Conservation (phyloP, 495 filamentous ascomycete species). For the Penicillium soppii region DNA sequence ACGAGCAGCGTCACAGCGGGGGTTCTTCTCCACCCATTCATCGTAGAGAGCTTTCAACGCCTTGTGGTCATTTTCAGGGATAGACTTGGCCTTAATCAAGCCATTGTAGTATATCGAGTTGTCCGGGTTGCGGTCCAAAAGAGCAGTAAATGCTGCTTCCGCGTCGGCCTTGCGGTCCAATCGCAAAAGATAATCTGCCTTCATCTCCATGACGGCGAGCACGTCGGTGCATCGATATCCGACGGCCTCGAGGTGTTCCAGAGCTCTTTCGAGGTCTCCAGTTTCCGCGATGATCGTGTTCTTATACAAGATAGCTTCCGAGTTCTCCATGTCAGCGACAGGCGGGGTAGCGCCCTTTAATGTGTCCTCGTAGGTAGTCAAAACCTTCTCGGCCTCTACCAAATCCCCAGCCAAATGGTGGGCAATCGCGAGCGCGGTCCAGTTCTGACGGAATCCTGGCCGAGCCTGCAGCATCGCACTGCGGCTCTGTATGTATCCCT, state of each 20-base stretch:
- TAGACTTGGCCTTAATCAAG: slow-evolving; percentile 64
- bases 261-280: slow-evolving; percentile 72
- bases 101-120: slow-evolving; percentile 82
- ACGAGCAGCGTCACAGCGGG: slow-evolving; percentile 79
- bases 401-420: slow-evolving; percentile 86
- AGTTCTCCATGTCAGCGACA: slow-evolving; percentile 84
- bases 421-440: slow-evolving; percentile 92
- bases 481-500: slow-evolving; percentile 87
- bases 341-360: slow-evolving; percentile 67
- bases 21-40: slow-evolving; percentile 75
- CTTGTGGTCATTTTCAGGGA: slow-evolving; percentile 60
- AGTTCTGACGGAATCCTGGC: slow-evolving; percentile 80
- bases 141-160: slow-evolving; percentile 70
- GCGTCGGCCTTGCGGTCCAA: slow-evolving; percentile 80
- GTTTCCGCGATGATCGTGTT: slow-evolving; percentile 90
- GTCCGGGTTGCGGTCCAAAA: slow-evolving; percentile 86
- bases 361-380: slow-evolving; percentile 90
- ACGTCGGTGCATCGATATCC: slow-evolving; percentile 78
- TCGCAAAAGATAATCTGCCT: slow-evolving; percentile 79
- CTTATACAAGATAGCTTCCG: slow-evolving; percentile 95
- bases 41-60: slow-evolving; percentile 73
- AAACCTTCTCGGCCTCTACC: slow-evolving; percentile 80
- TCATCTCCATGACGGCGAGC: slow-evolving; percentile 84
- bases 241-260: slow-evolving; percentile 81
- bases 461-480: slow-evolving; percentile 78